These are phyloP conservation scores for Ordospora colligata DNA, from an alignment of 371 early-diverging fungal genomes.

Conservation along the genomic window DNA sequence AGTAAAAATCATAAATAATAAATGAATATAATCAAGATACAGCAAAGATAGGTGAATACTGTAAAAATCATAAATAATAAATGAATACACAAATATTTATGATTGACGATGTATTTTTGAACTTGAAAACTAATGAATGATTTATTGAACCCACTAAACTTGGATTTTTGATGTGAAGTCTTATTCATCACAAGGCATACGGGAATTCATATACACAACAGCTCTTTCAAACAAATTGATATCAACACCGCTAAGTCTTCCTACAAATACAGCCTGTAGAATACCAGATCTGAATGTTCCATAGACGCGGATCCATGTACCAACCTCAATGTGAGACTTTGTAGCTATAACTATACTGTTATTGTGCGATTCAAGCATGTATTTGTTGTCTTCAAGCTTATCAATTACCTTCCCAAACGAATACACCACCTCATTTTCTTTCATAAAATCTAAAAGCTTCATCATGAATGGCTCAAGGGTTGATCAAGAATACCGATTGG, in stretches of 20 bases:
- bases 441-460: neutral
- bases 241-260: conserved; percentile 6
- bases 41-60: too few species aligned
- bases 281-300: neutral
- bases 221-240: conserved; percentile 5
- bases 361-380: neutral
- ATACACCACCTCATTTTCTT: neutral
- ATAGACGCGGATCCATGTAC: conserved; percentile 16
- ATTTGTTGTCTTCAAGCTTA: neutral
- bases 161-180: too few species aligned
- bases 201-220: neutral
- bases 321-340: neutral
- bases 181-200: neutral
- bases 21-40: too few species aligned
- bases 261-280: neutral
- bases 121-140: too few species aligned
- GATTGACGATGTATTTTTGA: conserved; percentile 1
- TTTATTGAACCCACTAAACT: too few species aligned
- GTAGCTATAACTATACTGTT: neutral
- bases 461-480: neutral
- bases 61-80: too few species aligned
- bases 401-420: conserved; percentile 9
- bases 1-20: neutral
- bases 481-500: neutral
- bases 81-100: too few species aligned